Evolutionary conservation across 2,329 filamentous ascomycete species (phyloP).

Genomic region (Cladosporium austrohemisphaericum): DNA sequence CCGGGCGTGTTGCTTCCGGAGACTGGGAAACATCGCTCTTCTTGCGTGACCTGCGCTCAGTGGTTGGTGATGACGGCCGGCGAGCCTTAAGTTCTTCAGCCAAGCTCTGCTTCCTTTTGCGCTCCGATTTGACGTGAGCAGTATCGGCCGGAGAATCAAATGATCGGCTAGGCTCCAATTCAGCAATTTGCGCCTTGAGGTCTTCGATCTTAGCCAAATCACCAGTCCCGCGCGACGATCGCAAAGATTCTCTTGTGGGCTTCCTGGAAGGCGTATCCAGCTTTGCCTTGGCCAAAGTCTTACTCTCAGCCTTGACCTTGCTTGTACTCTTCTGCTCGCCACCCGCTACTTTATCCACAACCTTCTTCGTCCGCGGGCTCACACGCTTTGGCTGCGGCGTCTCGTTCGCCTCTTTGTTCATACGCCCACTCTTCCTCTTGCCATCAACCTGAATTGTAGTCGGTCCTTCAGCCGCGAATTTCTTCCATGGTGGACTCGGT

Average conservation of each 20-base stretch:
- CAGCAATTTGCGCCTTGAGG: conserved; percentile 30
- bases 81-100: conserved; percentile 3
- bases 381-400: conserved; percentile 25
- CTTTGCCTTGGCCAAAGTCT: background rate
- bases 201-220: conserved; percentile 24
- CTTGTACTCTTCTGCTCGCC: conserved; percentile 13
- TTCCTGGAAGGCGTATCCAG: conserved; percentile 3
- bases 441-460: conserved; percentile 71
- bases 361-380: conserved; percentile 31
- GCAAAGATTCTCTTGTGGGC: conserved; percentile 6
- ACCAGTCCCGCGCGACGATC: conserved; percentile 6
- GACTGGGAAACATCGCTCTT: conserved; percentile 19
- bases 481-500: conserved; percentile 91
- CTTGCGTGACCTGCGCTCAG: conserved; percentile 21
- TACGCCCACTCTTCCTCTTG: conserved; percentile 58
- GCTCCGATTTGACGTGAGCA: conserved; percentile 11
- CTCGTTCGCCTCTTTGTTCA: conserved; percentile 38
- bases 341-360: conserved; percentile 24
- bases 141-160: conserved; percentile 19
- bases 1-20: conserved; percentile 23
- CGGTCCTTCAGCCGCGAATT: conserved; percentile 75
- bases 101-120: conserved; percentile 24
- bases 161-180: conserved; percentile 26
- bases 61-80: conserved; percentile 19
- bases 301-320: conserved; percentile 13